Evolutionary conservation across 2,329 filamentous ascomycete genomes (phyloP).

Genomic region (Fusarium verticillioides): DNA sequence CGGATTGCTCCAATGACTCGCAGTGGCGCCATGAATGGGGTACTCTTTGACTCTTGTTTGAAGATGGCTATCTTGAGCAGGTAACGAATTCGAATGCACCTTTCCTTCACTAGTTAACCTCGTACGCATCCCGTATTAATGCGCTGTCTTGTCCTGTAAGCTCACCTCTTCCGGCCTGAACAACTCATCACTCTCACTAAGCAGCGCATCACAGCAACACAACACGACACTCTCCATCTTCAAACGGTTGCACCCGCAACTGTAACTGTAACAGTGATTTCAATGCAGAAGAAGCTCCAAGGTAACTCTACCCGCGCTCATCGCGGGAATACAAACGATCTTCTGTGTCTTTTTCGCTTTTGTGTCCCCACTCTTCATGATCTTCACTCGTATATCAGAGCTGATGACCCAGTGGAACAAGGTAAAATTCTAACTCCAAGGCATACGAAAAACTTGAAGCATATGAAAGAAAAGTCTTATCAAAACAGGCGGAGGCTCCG

Average conservation of each 20-base stretch:
- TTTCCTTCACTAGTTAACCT: neutral
- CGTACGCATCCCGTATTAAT: neutral
- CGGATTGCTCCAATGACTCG: conserved; percentile 40
- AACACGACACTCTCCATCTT: neutral
- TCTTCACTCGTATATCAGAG: conserved; percentile 23
- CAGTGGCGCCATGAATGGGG: conserved; percentile 34
- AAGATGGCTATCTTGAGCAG: neutral
- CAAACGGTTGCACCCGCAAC: conserved; percentile 16
- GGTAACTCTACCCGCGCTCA: conserved; percentile 16
- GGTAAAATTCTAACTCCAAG: conserved; percentile 5
- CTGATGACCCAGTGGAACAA: conserved; percentile 8
- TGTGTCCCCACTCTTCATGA: conserved; percentile 14
- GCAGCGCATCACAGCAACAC: neutral
- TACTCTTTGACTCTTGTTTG: conserved; percentile 8
- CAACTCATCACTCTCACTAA: conserved; percentile 21
- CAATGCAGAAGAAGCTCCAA: neutral
- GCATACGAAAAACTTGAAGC: neutral
- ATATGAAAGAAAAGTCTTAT: conserved; percentile 6
- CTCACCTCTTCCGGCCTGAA: conserved; percentile 11
- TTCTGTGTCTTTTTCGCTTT: neutral
- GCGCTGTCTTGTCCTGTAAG: conserved; percentile 11
- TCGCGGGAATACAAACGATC: neutral
- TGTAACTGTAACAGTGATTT: conserved; percentile 2
- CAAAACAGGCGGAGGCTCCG: conserved; percentile 23
- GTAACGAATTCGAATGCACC: neutral